These are phyloP conservation scores for Saccharum spontaneum DNA, from an alignment of 176 grass and related monocot genomes.

Conservation along the genomic window DNA sequence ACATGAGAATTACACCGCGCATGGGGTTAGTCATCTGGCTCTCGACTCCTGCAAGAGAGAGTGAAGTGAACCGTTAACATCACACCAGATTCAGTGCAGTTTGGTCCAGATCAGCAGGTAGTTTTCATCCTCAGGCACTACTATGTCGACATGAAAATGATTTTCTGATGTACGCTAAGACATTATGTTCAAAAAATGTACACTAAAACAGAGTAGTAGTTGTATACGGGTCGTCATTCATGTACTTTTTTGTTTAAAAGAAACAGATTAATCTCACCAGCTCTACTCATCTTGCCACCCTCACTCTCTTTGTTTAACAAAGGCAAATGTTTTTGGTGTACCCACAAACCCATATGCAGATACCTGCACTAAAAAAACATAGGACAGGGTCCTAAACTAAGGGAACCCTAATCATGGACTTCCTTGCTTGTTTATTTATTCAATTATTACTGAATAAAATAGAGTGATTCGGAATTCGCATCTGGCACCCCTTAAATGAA, in stretches of 20 bases:
- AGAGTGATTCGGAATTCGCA: slow-evolving; percentile 1
- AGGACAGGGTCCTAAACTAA: slow-evolving; percentile 35
- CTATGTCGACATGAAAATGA: slow-evolving; percentile 29
- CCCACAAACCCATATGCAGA: slow-evolving; percentile 22
- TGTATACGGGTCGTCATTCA: slow-evolving; percentile 32
- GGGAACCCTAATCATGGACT: slow-evolving; percentile 29
- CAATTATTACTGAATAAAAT: slow-evolving; percentile 22
- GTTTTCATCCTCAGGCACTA: not conserved
- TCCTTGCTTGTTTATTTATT: slow-evolving; percentile 20
- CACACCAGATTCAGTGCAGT: not conserved
- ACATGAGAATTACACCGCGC: not conserved
- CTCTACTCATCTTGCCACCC: slow-evolving; percentile 13
- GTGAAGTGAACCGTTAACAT: not conserved
- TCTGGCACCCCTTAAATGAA: slow-evolving; percentile 28
- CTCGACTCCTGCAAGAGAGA: not conserved
- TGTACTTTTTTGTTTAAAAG: not conserved
- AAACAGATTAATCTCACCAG: slow-evolving; percentile 33
- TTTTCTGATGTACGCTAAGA: not conserved
- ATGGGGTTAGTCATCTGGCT: not conserved
- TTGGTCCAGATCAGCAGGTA: not conserved
- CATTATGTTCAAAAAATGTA: no score
- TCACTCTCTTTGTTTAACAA: slow-evolving; percentile 20
- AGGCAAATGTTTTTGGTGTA: slow-evolving; percentile 38
- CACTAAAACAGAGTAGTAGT: slow-evolving; percentile 22
- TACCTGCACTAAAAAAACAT: not conserved